phyloP scores from a whole-genome alignment of 176 grass and related monocot genomes.

The Eragrostis nindensis region DNA sequence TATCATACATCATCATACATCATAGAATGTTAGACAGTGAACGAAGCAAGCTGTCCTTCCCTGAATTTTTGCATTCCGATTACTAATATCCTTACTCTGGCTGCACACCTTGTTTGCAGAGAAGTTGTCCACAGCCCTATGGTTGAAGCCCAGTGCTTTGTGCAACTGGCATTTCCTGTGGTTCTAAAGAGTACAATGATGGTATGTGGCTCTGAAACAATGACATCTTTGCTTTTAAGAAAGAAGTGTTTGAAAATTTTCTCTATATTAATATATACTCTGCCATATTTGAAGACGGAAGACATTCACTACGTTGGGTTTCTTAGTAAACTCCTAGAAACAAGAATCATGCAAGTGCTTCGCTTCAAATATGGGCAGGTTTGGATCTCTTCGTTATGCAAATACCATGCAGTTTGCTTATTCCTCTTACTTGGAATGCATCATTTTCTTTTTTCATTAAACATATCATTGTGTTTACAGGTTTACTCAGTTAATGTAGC shows the following conservation, averaged over 20 bases:
- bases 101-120: conserved; percentile 52
- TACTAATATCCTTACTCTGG: conserved; percentile 21
- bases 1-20: no score
- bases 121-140: conserved; percentile 95
- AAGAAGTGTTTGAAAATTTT: conserved; percentile 16
- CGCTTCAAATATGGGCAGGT: conserved; percentile 99
- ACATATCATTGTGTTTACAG: conserved; percentile 53
- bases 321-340: conserved; percentile 96
- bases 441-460: conserved; percentile 19
- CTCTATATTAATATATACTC: conserved; percentile 40
- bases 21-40: no score
- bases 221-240: neutral
- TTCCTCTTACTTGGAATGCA: conserved; percentile 12
- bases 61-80: conserved; percentile 27
- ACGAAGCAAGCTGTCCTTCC: conserved; percentile 35
- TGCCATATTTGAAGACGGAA: conserved; percentile 61
- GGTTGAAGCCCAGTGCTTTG: conserved; percentile 99
- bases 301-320: conserved; percentile 98
- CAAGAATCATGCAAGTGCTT: conserved; percentile 98
- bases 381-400: conserved; percentile 34
- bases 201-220: conserved; percentile 51
- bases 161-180: conserved; percentile 94
- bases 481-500: conserved; percentile 95
- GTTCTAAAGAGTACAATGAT: conserved; percentile 78
- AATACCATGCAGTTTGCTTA: conserved; percentile 23